Evolutionary conservation across 257 asterid species (phyloP), one percentile per base, ranked within the genome.

Genomic region (Ilex asprella): DNA sequence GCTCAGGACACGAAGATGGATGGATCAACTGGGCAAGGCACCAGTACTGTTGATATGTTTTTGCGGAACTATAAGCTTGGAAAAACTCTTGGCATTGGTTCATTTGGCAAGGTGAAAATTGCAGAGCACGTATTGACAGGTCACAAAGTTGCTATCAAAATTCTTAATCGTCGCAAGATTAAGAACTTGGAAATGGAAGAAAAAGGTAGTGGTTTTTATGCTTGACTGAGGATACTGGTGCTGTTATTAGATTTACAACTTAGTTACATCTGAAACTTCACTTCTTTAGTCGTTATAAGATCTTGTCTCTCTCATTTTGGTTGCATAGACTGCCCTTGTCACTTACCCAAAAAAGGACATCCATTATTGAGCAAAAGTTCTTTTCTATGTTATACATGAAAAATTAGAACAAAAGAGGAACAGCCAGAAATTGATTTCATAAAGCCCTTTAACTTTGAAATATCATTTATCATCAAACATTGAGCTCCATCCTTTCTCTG

Each of bases 61-160:
- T 69, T 90, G 62, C 71, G 87, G 64, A 83, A 85, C 88, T 90
- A 90, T 65, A 90, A 90, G 81, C 95, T 90, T 14, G 95, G 95
- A 68, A 87, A 90, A 75, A 90, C 97, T 41, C 90, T 90, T 56
- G 97, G 97, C 31, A 87, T 87, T 31, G 97, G 97, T 62, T 85
- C 97, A 11, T 90, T 90, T 16, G 97, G 96, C 35, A 90, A 87
- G 77, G 97, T 90, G 39, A 87, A 83, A 78, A 81, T 87, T 65
- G 97, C 97, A 7, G 95, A 85, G 68, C 97, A 90, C 82, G 76
- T 76, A 31, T 59, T 81, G 75, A 90, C 97, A 0, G 88, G 91
- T 31, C 96, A 87, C 63, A 90, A 90, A 74, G 97, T 87, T 55
- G 96, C 96, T 58, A 85, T 90, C 68, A 90, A 90, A 86, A 90